Base-by-base conservation (phyloP, 176 grass and related monocot genomes). In the Oryza meyeriana region DNA sequence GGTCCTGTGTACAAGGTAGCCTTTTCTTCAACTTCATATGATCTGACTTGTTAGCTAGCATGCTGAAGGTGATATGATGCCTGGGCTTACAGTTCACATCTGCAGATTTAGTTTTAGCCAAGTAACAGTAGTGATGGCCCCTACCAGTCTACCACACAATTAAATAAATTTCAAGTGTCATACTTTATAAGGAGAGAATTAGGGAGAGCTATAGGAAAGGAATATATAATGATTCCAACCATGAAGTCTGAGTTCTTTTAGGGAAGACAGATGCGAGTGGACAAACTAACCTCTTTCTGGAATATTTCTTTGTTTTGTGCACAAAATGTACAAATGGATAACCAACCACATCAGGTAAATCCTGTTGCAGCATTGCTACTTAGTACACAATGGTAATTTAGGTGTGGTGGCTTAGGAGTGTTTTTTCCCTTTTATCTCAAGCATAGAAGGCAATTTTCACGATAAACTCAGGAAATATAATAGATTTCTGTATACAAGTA, bases 1-100 rank as follows among this genome's bases (percentile, higher is more conserved):
- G 83, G 77, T n/a, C 72, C 83, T 81, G 87, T 89, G 10, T 89
- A 89, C 65, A 89, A 89, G 87, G 82, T 22, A 12, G 12, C 14
- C 1, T 27, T 3, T 28, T 39, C 3, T 88, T 75, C 13, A 62
- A 31, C 10, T 36, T 72, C 17, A 0, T 88, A 6, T 16, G 0
- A 52, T 22, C 8, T 48, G 31, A 26, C 71, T 14, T 74, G 18
- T 10, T 48, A 67, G 12, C 10, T 33, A 50, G 2, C 22, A 66
- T 84, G 48, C 70, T 79, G 14, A 68, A 79, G 30, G 61, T 35
- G 4, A 44, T 64, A 12, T 10, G 22, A 5, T 26, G 12, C n/a
- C 50, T n/a, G 0, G 20, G 20, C 7, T 57, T 57, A 2, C 7
- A 8, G n/a, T 57, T 6, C 7, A 57, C 50, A 22, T 22, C 45